Evolutionary conservation across 2,329 filamentous ascomycete genomes (phyloP).

Genomic region (Magnaporthiopsis incrustans): DNA sequence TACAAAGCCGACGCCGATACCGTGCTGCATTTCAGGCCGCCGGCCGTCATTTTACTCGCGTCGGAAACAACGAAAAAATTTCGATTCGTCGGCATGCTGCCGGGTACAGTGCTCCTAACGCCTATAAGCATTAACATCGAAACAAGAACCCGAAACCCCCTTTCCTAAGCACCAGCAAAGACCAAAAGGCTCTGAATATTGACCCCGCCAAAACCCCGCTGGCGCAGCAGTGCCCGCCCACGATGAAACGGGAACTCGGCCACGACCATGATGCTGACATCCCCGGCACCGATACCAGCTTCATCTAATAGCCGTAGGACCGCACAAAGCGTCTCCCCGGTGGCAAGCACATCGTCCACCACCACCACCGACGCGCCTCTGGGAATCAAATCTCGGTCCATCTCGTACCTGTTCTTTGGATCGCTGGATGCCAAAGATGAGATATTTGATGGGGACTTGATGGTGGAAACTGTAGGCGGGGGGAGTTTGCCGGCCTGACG

Average conservation of each 20-base stretch:
- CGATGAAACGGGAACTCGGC: conserved; percentile 50
- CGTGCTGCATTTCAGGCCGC: conserved; percentile 1
- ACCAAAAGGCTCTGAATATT: conserved; percentile 45
- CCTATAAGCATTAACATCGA: background rate
- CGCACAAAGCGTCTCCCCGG: conserved; percentile 45
- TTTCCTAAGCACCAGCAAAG: conserved; percentile 26
- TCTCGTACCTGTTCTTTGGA: conserved; percentile 34
- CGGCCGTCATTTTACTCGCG: background rate
- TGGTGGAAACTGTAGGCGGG: conserved; percentile 41
- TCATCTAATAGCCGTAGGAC: conserved; percentile 38
- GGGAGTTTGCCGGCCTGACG: conserved; percentile 52
- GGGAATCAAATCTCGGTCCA: conserved; percentile 33
- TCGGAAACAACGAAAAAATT: too few species aligned
- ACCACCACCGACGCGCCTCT: conserved; percentile 39
- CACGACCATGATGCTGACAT: conserved; percentile 42
- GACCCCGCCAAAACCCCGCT: conserved; percentile 40
- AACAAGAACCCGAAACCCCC: background rate
- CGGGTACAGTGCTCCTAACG: background rate
- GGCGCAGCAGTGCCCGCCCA: conserved; percentile 38
- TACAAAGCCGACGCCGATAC: conserved; percentile 1
- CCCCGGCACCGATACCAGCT: conserved; percentile 30
- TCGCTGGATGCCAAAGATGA: conserved; percentile 30
- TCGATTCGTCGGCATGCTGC: too few species aligned
- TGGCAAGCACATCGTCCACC: conserved; percentile 52
- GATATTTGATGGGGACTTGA: conserved; percentile 43